Evolutionary conservation across 192 early-diverging fungal genomes (phyloP).

Genomic region (Coemansia sp.): DNA sequence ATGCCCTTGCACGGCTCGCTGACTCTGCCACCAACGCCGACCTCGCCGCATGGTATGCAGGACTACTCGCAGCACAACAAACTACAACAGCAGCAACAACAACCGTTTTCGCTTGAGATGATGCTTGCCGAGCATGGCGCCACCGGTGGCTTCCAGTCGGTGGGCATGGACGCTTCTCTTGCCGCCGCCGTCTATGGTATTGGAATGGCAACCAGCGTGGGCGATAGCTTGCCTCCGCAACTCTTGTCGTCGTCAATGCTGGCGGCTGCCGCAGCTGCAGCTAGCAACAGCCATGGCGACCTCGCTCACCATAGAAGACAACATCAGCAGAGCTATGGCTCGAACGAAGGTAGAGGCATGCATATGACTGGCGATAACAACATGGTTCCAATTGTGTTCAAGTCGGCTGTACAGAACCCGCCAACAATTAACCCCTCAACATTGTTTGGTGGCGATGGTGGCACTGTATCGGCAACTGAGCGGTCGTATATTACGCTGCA

Average conservation of each 20-base stretch:
- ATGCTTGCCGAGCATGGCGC: conserved; percentile 24
- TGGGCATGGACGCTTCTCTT: conserved; percentile 35
- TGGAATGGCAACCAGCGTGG: conserved; percentile 18
- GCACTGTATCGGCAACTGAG: conserved; percentile 22
- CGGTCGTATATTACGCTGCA: conserved; percentile 59
- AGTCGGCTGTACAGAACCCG: conserved; percentile 45
- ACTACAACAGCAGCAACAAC: conserved; percentile 14
- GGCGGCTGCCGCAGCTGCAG: not conserved
- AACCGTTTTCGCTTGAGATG: conserved; percentile 35
- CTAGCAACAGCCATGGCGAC: not conserved
- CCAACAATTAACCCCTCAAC: conserved; percentile 34
- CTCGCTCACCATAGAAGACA: not conserved
- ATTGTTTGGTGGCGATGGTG: conserved; percentile 18
- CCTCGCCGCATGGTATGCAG: conserved; percentile 27
- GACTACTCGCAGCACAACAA: conserved; percentile 51
- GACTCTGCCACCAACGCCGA: conserved; percentile 41
- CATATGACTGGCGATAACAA: conserved; percentile 18
- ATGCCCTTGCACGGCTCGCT: conserved; percentile 52
- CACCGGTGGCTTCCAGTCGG: conserved; percentile 19
- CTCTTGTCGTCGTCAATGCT: conserved; percentile 16
- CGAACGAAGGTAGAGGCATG: not conserved
- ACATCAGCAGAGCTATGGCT: not conserved
- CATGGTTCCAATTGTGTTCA: conserved; percentile 46
- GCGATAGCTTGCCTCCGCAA: conserved; percentile 18
- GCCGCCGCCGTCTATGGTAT: conserved; percentile 45